Base-by-base conservation (phyloP, 2,329 filamentous ascomycete genomes). In the Zasmidium angulare region DNA sequence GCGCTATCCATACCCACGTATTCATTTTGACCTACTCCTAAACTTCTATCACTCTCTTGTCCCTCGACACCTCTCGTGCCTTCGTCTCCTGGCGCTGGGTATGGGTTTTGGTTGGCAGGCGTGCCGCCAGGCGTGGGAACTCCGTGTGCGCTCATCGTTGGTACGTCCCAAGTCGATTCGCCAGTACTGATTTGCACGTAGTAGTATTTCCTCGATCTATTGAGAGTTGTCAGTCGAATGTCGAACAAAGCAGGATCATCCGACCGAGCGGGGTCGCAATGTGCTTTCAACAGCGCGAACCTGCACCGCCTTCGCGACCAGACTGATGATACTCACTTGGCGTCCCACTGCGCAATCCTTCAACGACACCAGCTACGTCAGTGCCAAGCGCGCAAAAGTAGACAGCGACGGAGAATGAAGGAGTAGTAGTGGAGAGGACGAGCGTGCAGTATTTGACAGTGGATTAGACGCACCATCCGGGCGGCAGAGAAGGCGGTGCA, bases 261-360 rank as follows among this genome's bases (percentile, higher is more conserved):
- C 21, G 22, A 21, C 14, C 14, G 22, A 26, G 20, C 48, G 22
- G 20, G 22, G 48, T 43, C 36, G 36, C 36, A 19, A 26, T 29
- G 4, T 11, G 26, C 26, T 12, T 29, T 26, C 23, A 50, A n/a
- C 22, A 23, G 12, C 29, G 49, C 2, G 24, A 29, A 22, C 20
- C 12, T 29, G 14, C 29, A 31, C 21, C 26, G 17, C 46, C n/a
- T 14, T 46, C 20, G 51, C 51, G 19, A 20, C 17, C 26, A 48
- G 48, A 29, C n/a, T 29, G 26, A 6, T 19, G 43, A 31, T 43
- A 69, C 72, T 70, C 57, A 76, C 75, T 72, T 77, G 24, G 70
- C 72, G 62, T 77, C 75, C 69, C 72, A 77, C 63, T 77, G 75
- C 53, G 75, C 75, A 49, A 76, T 76, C 74, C 74, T 75, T 66